Evolutionary conservation across 106 monocot genomes (phyloP).

Genomic region (Dioscorea zingiberensis): DNA sequence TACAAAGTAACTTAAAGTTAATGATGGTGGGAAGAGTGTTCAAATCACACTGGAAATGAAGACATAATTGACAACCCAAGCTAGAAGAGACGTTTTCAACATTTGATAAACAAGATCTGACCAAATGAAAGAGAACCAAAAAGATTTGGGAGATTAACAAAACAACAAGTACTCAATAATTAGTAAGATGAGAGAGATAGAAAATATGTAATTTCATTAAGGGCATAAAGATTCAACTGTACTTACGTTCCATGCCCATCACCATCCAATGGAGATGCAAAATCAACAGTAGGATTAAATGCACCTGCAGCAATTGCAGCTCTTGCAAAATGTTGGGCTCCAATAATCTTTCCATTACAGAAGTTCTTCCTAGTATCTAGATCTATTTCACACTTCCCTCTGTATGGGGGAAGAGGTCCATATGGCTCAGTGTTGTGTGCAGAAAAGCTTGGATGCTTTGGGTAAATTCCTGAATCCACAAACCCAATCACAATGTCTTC

Average conservation of each 20-base stretch:
- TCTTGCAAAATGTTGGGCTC: conserved; percentile 96
- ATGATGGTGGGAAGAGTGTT: too few species aligned
- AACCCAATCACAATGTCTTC: conserved; percentile 95
- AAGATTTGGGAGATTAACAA: too few species aligned
- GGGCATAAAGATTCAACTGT: not conserved
- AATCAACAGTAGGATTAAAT: conserved; percentile 81
- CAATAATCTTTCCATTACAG: conserved; percentile 95
- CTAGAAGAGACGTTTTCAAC: too few species aligned
- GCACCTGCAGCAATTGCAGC: conserved; percentile 93
- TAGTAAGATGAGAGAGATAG: too few species aligned
- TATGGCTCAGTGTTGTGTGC: conserved; percentile 63
- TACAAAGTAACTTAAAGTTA: too few species aligned
- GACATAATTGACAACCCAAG: too few species aligned
- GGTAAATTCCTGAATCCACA: conserved; percentile 90
- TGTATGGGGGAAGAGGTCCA: conserved; percentile 66
- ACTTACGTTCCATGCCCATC: too few species aligned
- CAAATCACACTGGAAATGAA: too few species aligned
- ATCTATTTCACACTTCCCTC: conserved; percentile 91
- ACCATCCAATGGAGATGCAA: conserved; percentile 88
- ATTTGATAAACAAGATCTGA: too few species aligned
- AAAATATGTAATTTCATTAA: too few species aligned
- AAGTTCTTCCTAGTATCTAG: conserved; percentile 48
- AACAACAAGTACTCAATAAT: too few species aligned
- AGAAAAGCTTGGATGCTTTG: conserved; percentile 90
- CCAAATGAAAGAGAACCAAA: too few species aligned